Conservation (phyloP, 139 green algal genomes). For the Chlamydomonas asymmetrica region DNA sequence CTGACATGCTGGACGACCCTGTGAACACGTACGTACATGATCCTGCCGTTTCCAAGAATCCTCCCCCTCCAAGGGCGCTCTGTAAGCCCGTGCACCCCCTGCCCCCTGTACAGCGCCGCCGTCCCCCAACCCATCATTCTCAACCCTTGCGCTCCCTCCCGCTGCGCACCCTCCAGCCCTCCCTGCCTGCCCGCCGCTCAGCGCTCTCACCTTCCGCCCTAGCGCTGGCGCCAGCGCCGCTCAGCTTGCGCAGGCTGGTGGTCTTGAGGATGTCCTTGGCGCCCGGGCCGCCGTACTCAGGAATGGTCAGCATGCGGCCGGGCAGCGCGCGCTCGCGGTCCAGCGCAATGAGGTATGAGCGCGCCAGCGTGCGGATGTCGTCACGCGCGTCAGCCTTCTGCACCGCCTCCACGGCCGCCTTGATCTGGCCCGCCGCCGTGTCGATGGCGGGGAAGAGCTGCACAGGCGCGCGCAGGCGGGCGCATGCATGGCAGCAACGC, state of each 20-base stretch:
- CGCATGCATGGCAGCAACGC: too few species aligned
- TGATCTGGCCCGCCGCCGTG: too few species aligned
- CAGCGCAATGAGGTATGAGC: constrained; percentile 27
- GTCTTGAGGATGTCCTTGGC: background rate
- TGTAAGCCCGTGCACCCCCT: too few species aligned
- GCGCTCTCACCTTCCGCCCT: background rate
- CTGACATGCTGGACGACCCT: too few species aligned
- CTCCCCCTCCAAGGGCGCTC: too few species aligned
- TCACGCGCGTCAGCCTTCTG: constrained; percentile 22
- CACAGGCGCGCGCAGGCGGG: too few species aligned
- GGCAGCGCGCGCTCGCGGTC: background rate
- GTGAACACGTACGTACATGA: too few species aligned
- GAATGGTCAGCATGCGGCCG: constrained; percentile 17
- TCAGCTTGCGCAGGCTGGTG: background rate
- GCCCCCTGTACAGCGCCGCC: background rate
- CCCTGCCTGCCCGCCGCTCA: background rate
- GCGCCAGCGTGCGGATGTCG: constrained; percentile 27
- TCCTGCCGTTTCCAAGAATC: too few species aligned
- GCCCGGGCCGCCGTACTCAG: constrained; percentile 10
- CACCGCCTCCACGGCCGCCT: constrained; percentile 22
- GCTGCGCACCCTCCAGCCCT: background rate
- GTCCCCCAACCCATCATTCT: constrained; percentile 2
- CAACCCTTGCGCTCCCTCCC: background rate
- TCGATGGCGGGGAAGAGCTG: too few species aligned
- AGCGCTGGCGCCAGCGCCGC: background rate